These are phyloP conservation scores for Crithidia brevicula DNA, from an alignment of 208 protist genomes.

Conservation along the genomic window DNA sequence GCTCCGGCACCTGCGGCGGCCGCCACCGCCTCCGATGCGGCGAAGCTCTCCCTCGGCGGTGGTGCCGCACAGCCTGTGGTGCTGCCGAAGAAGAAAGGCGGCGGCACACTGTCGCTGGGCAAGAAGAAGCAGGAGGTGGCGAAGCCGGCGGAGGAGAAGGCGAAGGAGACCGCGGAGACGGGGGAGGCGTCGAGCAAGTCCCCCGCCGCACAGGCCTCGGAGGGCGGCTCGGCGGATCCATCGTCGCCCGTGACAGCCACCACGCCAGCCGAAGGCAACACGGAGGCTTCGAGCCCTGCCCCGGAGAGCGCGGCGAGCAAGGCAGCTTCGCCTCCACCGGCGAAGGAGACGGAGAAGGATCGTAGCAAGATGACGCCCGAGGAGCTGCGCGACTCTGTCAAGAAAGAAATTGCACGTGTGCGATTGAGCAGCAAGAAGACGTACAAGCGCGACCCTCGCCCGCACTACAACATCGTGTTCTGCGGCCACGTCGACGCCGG, in stretches of 20 bases:
- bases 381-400: constrained; percentile 72
- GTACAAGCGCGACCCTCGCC: constrained; percentile 85
- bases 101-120: constrained; percentile 66
- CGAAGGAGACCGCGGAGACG: constrained; percentile 15
- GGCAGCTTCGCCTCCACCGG: constrained; percentile 21
- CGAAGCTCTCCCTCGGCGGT: constrained; percentile 73
- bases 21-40: constrained; percentile 28
- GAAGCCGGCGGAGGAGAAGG: constrained; percentile 31
- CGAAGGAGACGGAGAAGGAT: constrained; percentile 29
- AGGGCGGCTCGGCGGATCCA: not conserved
- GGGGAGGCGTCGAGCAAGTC: constrained; percentile 21
- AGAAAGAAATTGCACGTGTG: constrained; percentile 78
- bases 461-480: constrained; percentile 99
- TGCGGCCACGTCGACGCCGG: constrained; percentile 99
- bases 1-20: constrained; percentile 15
- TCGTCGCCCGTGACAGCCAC: not conserved
- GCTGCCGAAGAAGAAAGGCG: constrained; percentile 72
- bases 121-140: constrained; percentile 69
- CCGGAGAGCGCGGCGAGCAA: constrained; percentile 13
- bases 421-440: constrained; percentile 64
- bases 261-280: constrained; percentile 7
- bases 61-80: constrained; percentile 25
- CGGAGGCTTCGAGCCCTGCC: not conserved
- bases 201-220: not conserved
- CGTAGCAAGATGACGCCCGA: constrained; percentile 57